Conservation (phyloP, 2,329 filamentous ascomycete genomes). For the Botryotinia narcissicola region DNA sequence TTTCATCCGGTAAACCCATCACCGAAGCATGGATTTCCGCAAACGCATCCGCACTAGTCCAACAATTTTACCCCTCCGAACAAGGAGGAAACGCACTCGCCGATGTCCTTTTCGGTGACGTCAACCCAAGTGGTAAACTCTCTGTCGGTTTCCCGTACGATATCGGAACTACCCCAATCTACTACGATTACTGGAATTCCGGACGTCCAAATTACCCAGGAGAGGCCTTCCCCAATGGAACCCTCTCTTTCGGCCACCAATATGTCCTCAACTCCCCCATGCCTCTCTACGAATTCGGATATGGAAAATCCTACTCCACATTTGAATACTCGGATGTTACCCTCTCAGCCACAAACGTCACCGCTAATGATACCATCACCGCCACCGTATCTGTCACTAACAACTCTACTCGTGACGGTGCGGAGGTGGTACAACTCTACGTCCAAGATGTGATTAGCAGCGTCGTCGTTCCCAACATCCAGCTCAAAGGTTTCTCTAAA, state of each 20-base stretch:
- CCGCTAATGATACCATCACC: constrained; percentile 48
- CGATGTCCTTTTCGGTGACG: constrained; percentile 74
- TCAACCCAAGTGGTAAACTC: constrained; percentile 67
- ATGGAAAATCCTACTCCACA: constrained; percentile 68
- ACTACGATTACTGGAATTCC: constrained; percentile 71
- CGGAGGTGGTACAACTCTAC: constrained; percentile 57
- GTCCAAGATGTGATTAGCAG: constrained; percentile 48
- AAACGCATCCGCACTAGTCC: constrained; percentile 62
- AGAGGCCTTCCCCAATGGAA: constrained; percentile 70
- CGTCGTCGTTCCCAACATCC: constrained; percentile 64
- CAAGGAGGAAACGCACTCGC: constrained; percentile 79
- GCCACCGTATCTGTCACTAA: constrained; percentile 58
- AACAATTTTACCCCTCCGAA: constrained; percentile 75
- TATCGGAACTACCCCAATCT: constrained; percentile 65
- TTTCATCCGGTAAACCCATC: constrained; percentile 76
- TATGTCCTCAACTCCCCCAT: constrained; percentile 75
- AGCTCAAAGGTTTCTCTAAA: constrained; percentile 71
- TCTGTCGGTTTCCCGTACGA: constrained; percentile 69
- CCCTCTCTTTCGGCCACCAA: constrained; percentile 80
- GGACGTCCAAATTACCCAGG: constrained; percentile 72
- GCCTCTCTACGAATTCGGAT: constrained; percentile 84
- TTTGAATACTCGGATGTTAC: constrained; percentile 54
- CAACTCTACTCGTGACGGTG: constrained; percentile 51
- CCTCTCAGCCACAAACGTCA: constrained; percentile 41
- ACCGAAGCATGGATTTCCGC: constrained; percentile 71